phyloP scores from a whole-genome alignment of 176 grass and related monocot species.

The Eragrostis curvula region DNA sequence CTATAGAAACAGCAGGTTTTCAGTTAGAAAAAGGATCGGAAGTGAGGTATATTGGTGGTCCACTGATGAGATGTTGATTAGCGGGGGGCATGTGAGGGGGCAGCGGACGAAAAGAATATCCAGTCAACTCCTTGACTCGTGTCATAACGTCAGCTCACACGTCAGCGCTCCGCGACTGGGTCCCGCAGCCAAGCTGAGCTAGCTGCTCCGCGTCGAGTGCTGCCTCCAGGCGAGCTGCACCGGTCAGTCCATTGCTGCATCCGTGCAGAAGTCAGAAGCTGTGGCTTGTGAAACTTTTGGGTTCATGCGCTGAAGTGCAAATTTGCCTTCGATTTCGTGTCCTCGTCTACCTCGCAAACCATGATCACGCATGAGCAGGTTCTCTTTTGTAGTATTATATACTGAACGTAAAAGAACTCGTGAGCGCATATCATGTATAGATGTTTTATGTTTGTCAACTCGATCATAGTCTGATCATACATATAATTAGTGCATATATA shows the following conservation, averaged over 20 bases:
- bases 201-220: too few relatives aligned
- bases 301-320: background rate
- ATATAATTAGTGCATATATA: background rate
- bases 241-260: background rate
- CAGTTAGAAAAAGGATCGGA: background rate
- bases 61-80: constrained; percentile 11
- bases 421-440: background rate
- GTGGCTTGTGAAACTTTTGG: background rate
- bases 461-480: background rate
- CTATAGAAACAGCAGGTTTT: background rate
- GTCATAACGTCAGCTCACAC: constrained; percentile 45
- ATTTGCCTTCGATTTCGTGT: background rate
- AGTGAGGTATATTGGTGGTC: background rate
- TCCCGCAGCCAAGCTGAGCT: background rate
- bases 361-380: background rate
- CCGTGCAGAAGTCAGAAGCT: background rate
- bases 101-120: constrained; percentile 33
- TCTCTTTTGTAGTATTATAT: background rate
- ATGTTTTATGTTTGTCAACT: background rate
- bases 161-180: background rate
- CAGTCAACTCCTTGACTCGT: constrained; percentile 54
- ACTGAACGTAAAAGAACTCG: background rate
- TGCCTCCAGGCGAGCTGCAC: background rate
- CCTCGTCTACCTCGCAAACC: background rate
- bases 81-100: constrained; percentile 24